phyloP scores from a whole-genome alignment of 768 basidiomycete genomes.

The Tephrocybe sp. region DNA sequence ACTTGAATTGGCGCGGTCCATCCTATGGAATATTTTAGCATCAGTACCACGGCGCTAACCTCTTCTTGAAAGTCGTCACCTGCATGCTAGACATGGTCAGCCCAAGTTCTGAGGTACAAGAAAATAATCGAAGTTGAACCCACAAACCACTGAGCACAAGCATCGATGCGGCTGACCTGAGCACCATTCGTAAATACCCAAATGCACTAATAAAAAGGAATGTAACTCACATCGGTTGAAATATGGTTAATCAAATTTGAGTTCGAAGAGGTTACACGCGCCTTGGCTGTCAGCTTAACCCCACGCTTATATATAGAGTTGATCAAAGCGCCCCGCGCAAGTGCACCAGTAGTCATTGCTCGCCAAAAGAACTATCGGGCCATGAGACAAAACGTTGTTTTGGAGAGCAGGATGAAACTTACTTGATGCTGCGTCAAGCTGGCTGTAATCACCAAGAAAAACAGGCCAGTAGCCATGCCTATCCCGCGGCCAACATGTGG shows the following conservation, averaged over 20 bases:
- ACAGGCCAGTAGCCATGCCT: slow-evolving; percentile 58
- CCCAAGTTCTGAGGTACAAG: too few species aligned
- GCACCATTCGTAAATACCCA: slow-evolving; percentile 3
- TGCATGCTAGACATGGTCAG: too few species aligned
- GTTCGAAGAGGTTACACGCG: slow-evolving; percentile 63
- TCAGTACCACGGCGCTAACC: neutral
- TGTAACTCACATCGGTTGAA: slow-evolving; percentile 57
- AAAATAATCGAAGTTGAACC: too few species aligned
- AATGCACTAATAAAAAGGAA: neutral
- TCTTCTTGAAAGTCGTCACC: slow-evolving; percentile 19
- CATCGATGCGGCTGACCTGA: slow-evolving; percentile 56
- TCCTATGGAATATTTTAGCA: slow-evolving; percentile 23
- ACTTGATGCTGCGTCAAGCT: slow-evolving; percentile 68
- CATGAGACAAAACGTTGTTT: slow-evolving; percentile 1
- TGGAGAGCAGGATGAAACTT: slow-evolving; percentile 13
- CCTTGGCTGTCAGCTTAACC: slow-evolving; percentile 63
- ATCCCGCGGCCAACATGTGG: slow-evolving; percentile 55
- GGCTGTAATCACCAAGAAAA: slow-evolving; percentile 45
- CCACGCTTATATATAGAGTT: slow-evolving; percentile 71
- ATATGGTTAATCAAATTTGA: slow-evolving; percentile 60
- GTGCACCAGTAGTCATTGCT: slow-evolving; percentile 64
- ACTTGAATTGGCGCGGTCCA: slow-evolving; percentile 75
- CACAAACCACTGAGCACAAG: slow-evolving; percentile 73
- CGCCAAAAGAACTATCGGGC: slow-evolving; percentile 63
- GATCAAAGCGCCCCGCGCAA: slow-evolving; percentile 66